A percentile compares a stretch with the other conserved stretches of the same genome.
These are phyloP conservation scores for Petrea volubilis DNA, from an alignment of 257 asterid species.

Conservation along the genomic window DNA sequence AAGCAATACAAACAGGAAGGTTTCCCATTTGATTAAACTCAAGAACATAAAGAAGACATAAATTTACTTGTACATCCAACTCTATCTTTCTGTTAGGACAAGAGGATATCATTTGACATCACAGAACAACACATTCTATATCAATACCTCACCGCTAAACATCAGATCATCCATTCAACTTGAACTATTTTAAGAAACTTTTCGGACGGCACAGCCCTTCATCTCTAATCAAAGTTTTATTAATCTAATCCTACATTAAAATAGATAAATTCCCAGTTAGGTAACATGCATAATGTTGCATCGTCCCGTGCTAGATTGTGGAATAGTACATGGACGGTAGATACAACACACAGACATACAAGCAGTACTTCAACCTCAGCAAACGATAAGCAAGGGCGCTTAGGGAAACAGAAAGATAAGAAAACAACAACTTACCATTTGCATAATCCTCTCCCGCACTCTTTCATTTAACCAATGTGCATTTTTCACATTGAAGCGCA, in stretches of 20 bases:
- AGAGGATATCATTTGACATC: not conserved
- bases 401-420: not conserved
- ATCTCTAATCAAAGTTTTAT: not conserved
- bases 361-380: slow-evolving; percentile 13
- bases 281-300: not conserved
- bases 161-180: not conserved
- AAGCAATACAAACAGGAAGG: slow-evolving; percentile 1
- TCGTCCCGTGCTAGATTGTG: not conserved
- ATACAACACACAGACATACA: too few relatives aligned
- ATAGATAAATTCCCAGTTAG: not conserved
- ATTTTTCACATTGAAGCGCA: slow-evolving; percentile 83
- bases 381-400: slow-evolving; percentile 5
- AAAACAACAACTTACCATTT: slow-evolving; percentile 57
- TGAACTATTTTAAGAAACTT: not conserved
- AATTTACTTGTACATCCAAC: not conserved
- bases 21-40: not conserved
- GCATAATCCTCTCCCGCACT: slow-evolving; percentile 81
- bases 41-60: not conserved
- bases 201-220: not conserved
- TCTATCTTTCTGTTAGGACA: not conserved
- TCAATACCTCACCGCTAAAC: not conserved
- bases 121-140: not conserved
- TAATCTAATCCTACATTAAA: not conserved
- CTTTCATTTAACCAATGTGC: slow-evolving; percentile 85
- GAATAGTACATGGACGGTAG: not conserved